Percentiles rank a stretch among this genome's conserved stretches.
Evolutionary conservation across 1,284 basidiomycete genomes (phyloP).

Genomic region (Mycena sp.): DNA sequence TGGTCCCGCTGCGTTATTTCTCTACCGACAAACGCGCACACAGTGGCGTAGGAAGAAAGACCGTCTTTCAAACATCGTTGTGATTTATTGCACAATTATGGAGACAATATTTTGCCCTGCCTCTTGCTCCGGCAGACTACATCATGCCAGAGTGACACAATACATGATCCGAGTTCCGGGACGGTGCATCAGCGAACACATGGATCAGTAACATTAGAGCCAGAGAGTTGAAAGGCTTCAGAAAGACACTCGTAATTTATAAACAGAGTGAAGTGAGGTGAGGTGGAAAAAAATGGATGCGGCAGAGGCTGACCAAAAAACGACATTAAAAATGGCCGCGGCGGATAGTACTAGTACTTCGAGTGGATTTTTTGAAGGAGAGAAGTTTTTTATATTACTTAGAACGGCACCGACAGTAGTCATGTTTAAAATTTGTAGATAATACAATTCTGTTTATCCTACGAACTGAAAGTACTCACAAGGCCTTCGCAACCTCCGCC

Average conservation of each 20-base stretch:
- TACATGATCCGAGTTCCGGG: conserved; percentile 9
- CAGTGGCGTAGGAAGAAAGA: no score
- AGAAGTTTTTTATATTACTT: conserved; percentile 12
- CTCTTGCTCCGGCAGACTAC: conserved; percentile 4
- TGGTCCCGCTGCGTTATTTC: no score
- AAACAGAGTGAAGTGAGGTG: conserved; percentile 15
- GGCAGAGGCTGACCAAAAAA: conserved; percentile 16
- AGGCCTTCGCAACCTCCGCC: conserved; percentile 19
- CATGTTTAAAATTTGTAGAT: no score
- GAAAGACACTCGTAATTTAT: conserved; percentile 10
- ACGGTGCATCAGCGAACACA: conserved; percentile 5
- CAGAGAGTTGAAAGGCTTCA: conserved; percentile 12
- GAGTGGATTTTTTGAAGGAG: conserved; percentile 13
- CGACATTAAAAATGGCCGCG: conserved; percentile 11
- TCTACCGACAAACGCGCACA: no score
- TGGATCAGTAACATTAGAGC: conserved; percentile 11
- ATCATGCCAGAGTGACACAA: conserved; percentile 8
- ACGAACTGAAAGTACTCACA: conserved; percentile 16
- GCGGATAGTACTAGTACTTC: conserved; percentile 7
- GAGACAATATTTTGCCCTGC: conserved; percentile 9
- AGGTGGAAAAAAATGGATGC: conserved; percentile 10
- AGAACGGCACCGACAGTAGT: no score
- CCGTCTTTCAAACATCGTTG: no score
- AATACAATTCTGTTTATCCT: no score
- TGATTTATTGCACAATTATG: not conserved